Evolutionary conservation across 306 rosid species (phyloP), one percentile per base, ranked within the genome.

Genomic region (Neltuma alba): DNA sequence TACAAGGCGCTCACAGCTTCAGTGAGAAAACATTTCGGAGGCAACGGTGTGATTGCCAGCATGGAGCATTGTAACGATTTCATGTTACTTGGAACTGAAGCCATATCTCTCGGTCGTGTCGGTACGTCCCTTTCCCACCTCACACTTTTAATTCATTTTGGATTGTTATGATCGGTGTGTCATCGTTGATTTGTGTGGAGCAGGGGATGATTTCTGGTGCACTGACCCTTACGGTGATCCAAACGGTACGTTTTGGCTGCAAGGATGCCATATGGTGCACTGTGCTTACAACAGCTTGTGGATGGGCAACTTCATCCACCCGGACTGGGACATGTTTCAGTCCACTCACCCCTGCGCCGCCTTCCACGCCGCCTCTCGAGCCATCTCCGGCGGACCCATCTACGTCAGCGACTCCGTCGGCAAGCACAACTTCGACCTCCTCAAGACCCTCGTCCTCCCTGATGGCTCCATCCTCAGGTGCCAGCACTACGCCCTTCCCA

Each of bases 281-380:
- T 95, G 98, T 41, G 98, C 99, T 2, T 95, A 91, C 81, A 93
- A 93, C 58, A 93, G 98, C 67, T 76, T 95, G 83, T 95, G 99
- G 99, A 95, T 95, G 98, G 98, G 98, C 0, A 95, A 95, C 33
- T 93, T 95, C 75, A 93, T 95, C 14, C 97, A 91, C 76, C 98
- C 99, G 2, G 99, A 95, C 18, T 95, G 99, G 99, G 99, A 95
- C 73, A 95, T 95, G 98, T 95, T 95, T 73, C 99, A 95, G 60
- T 91, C 98, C 0, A 93, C 98, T 25, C 99, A 95, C 76, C 97
- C 99, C 33, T 90, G 99, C 41, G 98, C 98, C 9, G 88, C 92
- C 9, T 95, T 95, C 76, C 99, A 95, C 57, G 99, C 98, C 0
- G 97, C 99, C 25, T 95, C 99, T 14, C 76, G 99, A 52, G 98